These are phyloP conservation scores for Nepenthes alata DNA, from an alignment of 179 eudicot species.

Conservation along the genomic window DNA sequence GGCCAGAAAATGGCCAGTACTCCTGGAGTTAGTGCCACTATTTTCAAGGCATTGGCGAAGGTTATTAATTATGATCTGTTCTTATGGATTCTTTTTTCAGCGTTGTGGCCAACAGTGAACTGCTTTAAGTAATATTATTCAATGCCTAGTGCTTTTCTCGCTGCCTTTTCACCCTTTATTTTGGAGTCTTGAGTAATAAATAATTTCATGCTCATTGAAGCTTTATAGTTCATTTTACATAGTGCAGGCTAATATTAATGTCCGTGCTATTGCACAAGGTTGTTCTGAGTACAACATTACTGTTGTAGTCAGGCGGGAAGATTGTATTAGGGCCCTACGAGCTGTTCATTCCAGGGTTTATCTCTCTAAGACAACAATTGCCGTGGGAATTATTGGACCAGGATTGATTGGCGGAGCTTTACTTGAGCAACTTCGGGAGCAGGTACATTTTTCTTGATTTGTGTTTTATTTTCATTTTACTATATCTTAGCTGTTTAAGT, in stretches of 20 bases:
- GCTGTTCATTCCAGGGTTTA: constrained; percentile 98
- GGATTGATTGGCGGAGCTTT: constrained; percentile 93
- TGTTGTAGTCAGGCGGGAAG: constrained; percentile 81
- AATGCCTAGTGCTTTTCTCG: background rate
- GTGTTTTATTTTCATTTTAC: too few species aligned
- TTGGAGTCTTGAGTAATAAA: background rate
- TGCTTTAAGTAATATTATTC: background rate
- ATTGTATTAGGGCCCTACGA: constrained; percentile 76
- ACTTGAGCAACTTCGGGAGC: constrained; percentile 90
- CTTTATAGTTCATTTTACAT: background rate
- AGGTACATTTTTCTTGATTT: constrained; percentile 28
- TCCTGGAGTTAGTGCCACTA: constrained; percentile 98
- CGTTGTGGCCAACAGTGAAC: too few species aligned
- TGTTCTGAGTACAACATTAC: constrained; percentile 97
- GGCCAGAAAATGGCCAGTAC: constrained; percentile 99
- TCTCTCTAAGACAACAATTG: constrained; percentile 82
- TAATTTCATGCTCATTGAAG: background rate
- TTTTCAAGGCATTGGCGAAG: constrained; percentile 90
- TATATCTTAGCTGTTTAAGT: background rate
- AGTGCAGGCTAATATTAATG: constrained; percentile 85
- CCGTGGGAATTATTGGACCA: constrained; percentile 97
- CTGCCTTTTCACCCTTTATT: background rate
- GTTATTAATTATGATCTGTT: constrained; percentile 20
- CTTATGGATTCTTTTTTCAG: background rate
- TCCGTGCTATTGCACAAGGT: constrained; percentile 99